phyloP scores from a whole-genome alignment of 192 early-diverging fungal species.

The Coemansia sp. region DNA sequence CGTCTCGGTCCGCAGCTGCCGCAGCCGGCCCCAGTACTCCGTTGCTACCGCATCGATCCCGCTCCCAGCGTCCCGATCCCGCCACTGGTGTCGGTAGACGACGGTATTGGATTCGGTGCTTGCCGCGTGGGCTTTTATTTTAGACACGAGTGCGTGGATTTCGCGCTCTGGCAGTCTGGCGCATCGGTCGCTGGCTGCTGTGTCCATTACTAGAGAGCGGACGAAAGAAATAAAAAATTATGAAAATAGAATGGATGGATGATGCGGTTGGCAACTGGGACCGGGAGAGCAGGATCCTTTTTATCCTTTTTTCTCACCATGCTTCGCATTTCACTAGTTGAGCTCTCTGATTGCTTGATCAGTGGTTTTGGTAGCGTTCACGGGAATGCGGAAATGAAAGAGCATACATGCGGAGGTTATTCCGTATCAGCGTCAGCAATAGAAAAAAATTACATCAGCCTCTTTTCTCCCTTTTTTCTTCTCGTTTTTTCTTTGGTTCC shows the following conservation, averaged over 20 bases:
- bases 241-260: no score
- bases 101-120: no score
- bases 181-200: background rate
- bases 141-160: background rate
- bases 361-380: no score
- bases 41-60: conserved; percentile 13
- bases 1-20: background rate
- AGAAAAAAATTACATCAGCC: background rate
- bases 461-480: background rate
- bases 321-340: background rate
- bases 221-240: background rate
- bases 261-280: no score
- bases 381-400: no score
- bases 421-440: conserved; percentile 1
- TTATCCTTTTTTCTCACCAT: no score
- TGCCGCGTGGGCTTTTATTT: background rate
- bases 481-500: background rate
- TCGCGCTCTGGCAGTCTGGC: background rate
- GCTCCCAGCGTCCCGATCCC: background rate
- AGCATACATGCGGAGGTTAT: background rate
- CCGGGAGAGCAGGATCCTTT: no score
- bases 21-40: conserved; percentile 2
- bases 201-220: conserved; percentile 7
- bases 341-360: background rate
- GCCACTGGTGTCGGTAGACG: no score